Percentiles rank a stretch among this genome's conserved stretches.
phyloP scores from a whole-genome alignment of 345 rosid species.

The Eucalyptus marginata region DNA sequence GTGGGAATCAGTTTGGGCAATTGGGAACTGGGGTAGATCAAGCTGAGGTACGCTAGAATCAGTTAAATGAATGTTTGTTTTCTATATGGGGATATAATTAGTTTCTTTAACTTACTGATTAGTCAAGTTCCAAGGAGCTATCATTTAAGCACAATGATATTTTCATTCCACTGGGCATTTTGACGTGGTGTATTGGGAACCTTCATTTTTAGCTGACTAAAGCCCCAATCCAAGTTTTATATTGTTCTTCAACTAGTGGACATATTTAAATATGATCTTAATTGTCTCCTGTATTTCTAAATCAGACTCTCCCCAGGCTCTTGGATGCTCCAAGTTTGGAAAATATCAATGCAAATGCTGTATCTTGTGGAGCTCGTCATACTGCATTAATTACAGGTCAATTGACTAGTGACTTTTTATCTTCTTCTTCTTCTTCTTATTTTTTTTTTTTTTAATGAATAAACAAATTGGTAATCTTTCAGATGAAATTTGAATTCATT shows the following conservation, averaged over 20 bases:
- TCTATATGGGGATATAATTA: neutral
- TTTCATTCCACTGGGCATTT: neutral
- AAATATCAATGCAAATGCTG: conserved; percentile 28
- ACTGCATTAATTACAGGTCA: conserved; percentile 65
- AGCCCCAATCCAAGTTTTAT: neutral
- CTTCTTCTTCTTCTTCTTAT: neutral
- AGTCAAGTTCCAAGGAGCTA: neutral
- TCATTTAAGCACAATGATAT: neutral
- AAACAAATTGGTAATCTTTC: neutral
- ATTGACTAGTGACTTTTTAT: neutral
- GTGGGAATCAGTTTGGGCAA: conserved; percentile 98
- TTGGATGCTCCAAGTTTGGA: conserved; percentile 85
- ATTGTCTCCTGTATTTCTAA: conserved; percentile 4
- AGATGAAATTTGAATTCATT: neutral
- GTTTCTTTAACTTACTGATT: neutral
- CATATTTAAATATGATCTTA: neutral
- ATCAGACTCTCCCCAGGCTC: conserved; percentile 80
- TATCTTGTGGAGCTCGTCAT: conserved; percentile 99
- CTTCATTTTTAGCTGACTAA: neutral
- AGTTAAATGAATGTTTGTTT: neutral
- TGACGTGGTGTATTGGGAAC: neutral
- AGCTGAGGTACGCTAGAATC: conserved; percentile 57
- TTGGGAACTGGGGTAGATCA: conserved; percentile 96
- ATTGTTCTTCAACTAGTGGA: neutral
- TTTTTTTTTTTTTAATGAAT: neutral